Evolutionary conservation across 1,284 basidiomycete genomes (phyloP), one percentile per base, ranked within the genome.

Genomic region (Microbotryum silenes-acaulis): DNA sequence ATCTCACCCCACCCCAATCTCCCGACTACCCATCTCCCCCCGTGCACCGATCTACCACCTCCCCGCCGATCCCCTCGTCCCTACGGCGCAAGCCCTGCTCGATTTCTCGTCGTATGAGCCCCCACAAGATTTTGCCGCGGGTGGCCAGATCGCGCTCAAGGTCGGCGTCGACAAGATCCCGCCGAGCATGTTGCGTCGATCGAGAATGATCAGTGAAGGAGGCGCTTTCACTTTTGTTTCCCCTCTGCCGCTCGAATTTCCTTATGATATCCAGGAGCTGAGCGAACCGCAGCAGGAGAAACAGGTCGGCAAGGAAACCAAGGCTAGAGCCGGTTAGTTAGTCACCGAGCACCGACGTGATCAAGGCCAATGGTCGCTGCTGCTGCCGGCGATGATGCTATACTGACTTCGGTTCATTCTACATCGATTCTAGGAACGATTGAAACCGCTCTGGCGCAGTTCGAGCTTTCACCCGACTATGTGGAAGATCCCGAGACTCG

Each of bases 161-260:
- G 44, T 51, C 8, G 67, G 67, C 20, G 12, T 42, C 16, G 67
- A 67, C 27, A 48, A 60, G 2, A 61, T 67, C 1, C 65, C 67
- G 33, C 71, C 71, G 14, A 62, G 62, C 9, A 70, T 69, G 62
- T 55, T 70, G 6, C 33, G 71, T 10, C 58, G 70, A 23, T 62
- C 62, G 4, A 20, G 71, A 7, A 63, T 61, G 51, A 59, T 71
- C 9, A 29, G 57, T 4, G 54, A 60, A 16, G 69, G 83, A 27
- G 81, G 83, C 0, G 88, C 91, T 72, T 97, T 89, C 79, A 85
- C 89, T 14, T 85, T 86, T 72, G 85, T 90, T 52, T 81, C 86
- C 1, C 92, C 94, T 0, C 82, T 91, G 60, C 89, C 91, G 7
- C 71, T 88, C 1, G 79, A 85, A 6, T 97, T 97, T 76, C 94